Base-by-base conservation (phyloP, 1,139 yeast genomes). In the Zygoascus sp. region DNA sequence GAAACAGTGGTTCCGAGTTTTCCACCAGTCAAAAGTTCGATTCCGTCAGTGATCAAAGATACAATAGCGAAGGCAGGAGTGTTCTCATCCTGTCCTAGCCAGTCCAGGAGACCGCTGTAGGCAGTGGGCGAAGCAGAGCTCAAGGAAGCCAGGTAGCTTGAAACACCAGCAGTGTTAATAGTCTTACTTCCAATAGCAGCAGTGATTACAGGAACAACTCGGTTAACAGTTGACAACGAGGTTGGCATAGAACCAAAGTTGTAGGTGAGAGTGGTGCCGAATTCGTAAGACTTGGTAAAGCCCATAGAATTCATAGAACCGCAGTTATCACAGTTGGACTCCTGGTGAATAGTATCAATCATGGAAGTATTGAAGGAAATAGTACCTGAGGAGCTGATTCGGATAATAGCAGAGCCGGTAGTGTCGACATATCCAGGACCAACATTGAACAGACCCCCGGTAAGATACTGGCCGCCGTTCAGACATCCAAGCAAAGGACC, bases 41-140 rank as follows among this genome's bases (percentile, higher is more conserved):
- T 42, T 21, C 46, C 41, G 7, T 37, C 32, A 17, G 46, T 30
- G 5, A 38, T 44, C 15, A 32, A 30, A 36, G 49, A 46, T 13
- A 44, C 37, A 17, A 40, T 37, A 11, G 36, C 30, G 17, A 38
- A 38, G 13, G 41, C 32, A 5, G 41, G 41, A 23, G 41, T 25
- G 21, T 27, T 25, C n/a, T 38, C 32, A 38, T 38, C 32, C 20
- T 38, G 25, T 25, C 41, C 41, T 10, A 38, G 34, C 20, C n/a
- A 8, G 9, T 28, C 42, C 15, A 40, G 25, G 11, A 40, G 13
- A 27, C 19, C 16, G 9, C 11, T 27, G 11, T 19, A 27, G 13
- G 41, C 41, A n/a, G 41, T 10, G 13, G 41, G 32, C 11, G 41
- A 38, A 16, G 41, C 41, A 13, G 32, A 9, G 19, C 32, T 23